Evolutionary conservation across 2,329 filamentous ascomycete genomes (phyloP), one percentile per base, ranked within the genome.

Genomic region (Pseudopithomyces maydicus): DNA sequence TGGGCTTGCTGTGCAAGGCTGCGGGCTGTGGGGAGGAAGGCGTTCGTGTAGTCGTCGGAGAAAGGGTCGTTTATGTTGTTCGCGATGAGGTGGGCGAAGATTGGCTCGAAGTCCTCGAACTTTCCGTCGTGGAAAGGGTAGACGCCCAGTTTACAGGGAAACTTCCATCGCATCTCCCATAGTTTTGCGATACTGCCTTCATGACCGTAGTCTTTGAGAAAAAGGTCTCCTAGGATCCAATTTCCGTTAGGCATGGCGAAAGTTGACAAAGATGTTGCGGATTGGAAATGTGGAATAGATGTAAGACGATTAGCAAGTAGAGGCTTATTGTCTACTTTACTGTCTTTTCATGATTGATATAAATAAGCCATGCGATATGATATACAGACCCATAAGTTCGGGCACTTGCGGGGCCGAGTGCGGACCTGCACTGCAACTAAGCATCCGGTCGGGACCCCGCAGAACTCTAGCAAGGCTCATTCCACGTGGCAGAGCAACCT

Each of bases 81-180:
- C 75, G 83, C 48, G 39, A 73, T 70, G 23, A 71, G 58, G 44
- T 64, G 55, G 1, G 59, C 46, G 60, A 59, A 57, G 44, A 92
- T 82, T 3, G 87, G 87, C 63, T 86, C 84, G 66, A 92, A 91
- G 71, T 92, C 90, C 57, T 86, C 81, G 59, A 83, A 83, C 15
- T 80, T 77, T 29, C 87, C 88, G 70, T 91, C 89, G 76, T 92
- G 89, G 78, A 92, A 92, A 0, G 88, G 87, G 63, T 90, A 90
- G 4, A 91, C 80, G 48, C 84, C 81, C 14, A 63, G 60, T 36
- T 58, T 62, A 51, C 72, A 73, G 3, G 73, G 73, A 22, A 74
- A 66, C 32, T 69, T 72, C 73, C 73, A 76, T 17, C 72, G 58
- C 49, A 64, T 61, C 23, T 69, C 67, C 73, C 73, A 76, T 11